A percentile compares a stretch with the other conserved stretches of the same genome.
phyloP scores from a whole-genome alignment of 2,329 filamentous ascomycete genomes.

The Colletotrichum chrysophilum region DNA sequence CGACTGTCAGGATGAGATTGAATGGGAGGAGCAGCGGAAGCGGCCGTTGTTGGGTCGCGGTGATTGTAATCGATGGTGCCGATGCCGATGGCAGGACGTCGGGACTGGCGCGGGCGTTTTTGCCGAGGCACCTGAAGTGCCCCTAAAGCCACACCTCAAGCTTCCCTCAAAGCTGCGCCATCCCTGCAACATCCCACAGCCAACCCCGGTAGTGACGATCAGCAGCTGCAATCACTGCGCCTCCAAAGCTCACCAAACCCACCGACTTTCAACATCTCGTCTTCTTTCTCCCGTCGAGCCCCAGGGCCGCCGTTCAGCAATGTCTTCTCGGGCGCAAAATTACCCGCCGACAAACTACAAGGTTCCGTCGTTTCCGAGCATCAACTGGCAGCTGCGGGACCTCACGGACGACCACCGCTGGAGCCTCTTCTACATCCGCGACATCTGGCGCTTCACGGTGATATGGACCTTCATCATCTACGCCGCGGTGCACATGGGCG shows the following conservation, averaged over 20 bases:
- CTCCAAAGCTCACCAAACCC: slow-evolving; percentile 1
- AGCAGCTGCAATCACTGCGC: background rate
- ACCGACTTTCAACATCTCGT: background rate
- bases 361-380: slow-evolving; percentile 77
- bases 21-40: background rate
- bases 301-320: background rate
- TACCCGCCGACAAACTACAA: slow-evolving; percentile 60
- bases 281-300: background rate
- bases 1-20: background rate
- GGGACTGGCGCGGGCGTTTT: slow-evolving; percentile 11
- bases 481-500: slow-evolving; percentile 74
- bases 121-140: slow-evolving; percentile 31
- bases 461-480: slow-evolving; percentile 87
- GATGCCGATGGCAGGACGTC: slow-evolving; percentile 10
- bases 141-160: slow-evolving; percentile 18
- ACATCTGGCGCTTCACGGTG: slow-evolving; percentile 88
- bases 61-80: background rate
- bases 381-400: slow-evolving; percentile 73
- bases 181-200: slow-evolving; percentile 10
- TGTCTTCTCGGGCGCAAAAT: slow-evolving; percentile 14
- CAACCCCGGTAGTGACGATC: slow-evolving; percentile 7
- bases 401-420: slow-evolving; percentile 46
- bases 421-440: slow-evolving; percentile 73
- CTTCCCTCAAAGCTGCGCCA: slow-evolving; percentile 1
- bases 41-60: background rate